These are phyloP conservation scores for Jatropha curcas DNA, from an alignment of 345 rosid genomes.

Conservation along the genomic window DNA sequence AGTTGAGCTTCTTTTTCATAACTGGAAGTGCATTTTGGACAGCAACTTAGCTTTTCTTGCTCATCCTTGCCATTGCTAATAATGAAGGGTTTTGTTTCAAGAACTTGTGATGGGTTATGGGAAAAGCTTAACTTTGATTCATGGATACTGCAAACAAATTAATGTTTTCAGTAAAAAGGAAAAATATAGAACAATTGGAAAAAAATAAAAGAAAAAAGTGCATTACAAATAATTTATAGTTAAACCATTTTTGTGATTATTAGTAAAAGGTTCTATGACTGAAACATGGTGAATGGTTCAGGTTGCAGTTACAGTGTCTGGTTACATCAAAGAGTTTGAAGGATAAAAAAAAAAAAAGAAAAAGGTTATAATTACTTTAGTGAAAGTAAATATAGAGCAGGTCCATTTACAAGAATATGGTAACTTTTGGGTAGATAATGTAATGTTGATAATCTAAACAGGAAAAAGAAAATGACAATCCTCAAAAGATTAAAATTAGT, in stretches of 20 bases:
- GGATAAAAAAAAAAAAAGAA: no score
- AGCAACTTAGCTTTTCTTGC: constrained; percentile 53
- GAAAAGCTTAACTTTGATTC: constrained; percentile 42
- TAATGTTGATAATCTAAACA: no score
- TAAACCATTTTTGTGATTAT: not conserved
- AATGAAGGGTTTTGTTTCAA: constrained; percentile 53
- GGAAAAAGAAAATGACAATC: no score
- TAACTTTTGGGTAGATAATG: no score
- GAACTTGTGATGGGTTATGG: constrained; percentile 36
- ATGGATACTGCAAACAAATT: constrained; percentile 40
- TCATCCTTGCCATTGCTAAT: constrained; percentile 43
- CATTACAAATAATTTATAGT: no score
- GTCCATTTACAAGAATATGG: no score
- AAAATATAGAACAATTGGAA: not conserved
- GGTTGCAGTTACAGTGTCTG: not conserved
- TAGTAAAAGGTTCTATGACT: not conserved
- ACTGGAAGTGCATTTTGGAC: constrained; percentile 69
- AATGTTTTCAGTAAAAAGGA: not conserved
- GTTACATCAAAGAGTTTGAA: not conserved
- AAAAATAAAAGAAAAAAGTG: no score
- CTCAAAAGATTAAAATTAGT: no score
- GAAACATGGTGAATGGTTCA: not conserved
- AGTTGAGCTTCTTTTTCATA: constrained; percentile 71
- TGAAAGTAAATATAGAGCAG: no score
- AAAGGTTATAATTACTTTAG: no score